Percentiles rank a stretch among this genome's conserved stretches.
phyloP scores from a whole-genome alignment of 805 yeast species.

The Candida maris region DNA sequence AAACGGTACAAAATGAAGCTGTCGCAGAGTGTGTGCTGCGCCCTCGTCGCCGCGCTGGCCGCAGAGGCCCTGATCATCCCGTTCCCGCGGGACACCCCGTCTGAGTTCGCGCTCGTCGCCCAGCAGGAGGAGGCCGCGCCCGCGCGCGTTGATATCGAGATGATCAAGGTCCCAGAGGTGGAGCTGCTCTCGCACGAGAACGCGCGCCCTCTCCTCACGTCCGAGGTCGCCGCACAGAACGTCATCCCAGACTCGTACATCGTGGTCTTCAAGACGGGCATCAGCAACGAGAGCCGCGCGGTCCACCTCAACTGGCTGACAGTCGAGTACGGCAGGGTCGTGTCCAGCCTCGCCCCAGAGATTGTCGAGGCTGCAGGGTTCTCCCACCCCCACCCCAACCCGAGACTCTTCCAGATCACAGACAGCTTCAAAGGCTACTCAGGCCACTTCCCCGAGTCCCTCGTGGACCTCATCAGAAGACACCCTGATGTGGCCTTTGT shows the following conservation, averaged over 20 bases:
- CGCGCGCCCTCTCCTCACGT: conserved; percentile 46
- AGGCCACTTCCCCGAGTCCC: conserved; percentile 75
- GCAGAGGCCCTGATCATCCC: conserved; percentile 65
- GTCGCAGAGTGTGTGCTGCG: conserved; percentile 23
- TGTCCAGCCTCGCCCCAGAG: conserved; percentile 18
- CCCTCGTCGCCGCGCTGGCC: conserved; percentile 26
- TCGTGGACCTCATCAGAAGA: conserved; percentile 62
- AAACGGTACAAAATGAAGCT: conserved; percentile 8
- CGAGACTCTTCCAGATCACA: conserved; percentile 59
- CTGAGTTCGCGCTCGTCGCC: conserved; percentile 14
- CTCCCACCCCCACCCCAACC: conserved; percentile 41
- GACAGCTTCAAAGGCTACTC: conserved; percentile 70
- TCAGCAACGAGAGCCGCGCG: conserved; percentile 47
- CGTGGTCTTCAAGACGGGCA: conserved; percentile 71
- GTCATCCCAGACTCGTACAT: conserved; percentile 75
- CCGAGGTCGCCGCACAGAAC: conserved; percentile 41
- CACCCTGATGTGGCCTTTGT: conserved; percentile 55
- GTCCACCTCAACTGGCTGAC: conserved; percentile 70
- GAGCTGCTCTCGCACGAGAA: conserved; percentile 19
- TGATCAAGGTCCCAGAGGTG: conserved; percentile 3
- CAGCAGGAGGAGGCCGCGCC: conserved; percentile 3
- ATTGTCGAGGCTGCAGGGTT: conserved; percentile 11
- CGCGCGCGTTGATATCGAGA: conserved; percentile 19
- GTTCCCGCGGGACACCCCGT: conserved; percentile 18
- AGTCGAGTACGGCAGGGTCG: conserved; percentile 32